Evolutionary conservation across 257 asterid genomes (phyloP).

Genomic region (Solanum ossicruentum): DNA sequence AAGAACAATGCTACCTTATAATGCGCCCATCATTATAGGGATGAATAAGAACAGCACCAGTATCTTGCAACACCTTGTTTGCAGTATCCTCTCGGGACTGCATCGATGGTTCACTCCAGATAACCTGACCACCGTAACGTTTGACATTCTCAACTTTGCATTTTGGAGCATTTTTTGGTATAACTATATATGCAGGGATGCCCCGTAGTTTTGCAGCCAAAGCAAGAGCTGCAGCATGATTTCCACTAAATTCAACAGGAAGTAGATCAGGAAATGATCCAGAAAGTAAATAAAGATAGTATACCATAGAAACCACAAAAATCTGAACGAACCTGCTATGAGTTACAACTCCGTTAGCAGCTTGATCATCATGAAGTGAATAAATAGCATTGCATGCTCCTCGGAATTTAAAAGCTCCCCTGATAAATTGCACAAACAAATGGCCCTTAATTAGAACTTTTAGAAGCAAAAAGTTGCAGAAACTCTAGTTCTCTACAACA

Average conservation of each 20-base stretch:
- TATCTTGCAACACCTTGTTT: constrained; percentile 50
- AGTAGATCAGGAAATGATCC: constrained; percentile 11
- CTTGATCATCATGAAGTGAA: constrained; percentile 69
- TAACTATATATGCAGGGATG: constrained; percentile 72
- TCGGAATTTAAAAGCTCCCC: constrained; percentile 90
- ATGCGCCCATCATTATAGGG: constrained; percentile 80
- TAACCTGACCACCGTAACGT: constrained; percentile 76
- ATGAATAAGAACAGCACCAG: constrained; percentile 74
- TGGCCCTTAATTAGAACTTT: background rate
- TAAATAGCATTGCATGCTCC: constrained; percentile 94
- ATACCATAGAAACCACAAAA: background rate
- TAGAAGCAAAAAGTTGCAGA: background rate
- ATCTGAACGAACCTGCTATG: constrained; percentile 66
- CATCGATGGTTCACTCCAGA: constrained; percentile 65
- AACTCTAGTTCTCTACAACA: background rate
- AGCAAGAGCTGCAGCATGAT: constrained; percentile 96
- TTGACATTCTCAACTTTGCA: constrained; percentile 89
- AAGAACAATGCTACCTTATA: constrained; percentile 42
- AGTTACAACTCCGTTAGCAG: constrained; percentile 77
- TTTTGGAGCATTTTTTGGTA: constrained; percentile 78
- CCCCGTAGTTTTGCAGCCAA: constrained; percentile 91
- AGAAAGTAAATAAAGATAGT: background rate
- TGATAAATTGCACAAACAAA: constrained; percentile 11
- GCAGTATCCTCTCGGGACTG: constrained; percentile 79
- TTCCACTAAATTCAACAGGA: constrained; percentile 44